phyloP scores from a whole-genome alignment of 495 filamentous ascomycete genomes.

The Trichoderma orchidacearum region DNA sequence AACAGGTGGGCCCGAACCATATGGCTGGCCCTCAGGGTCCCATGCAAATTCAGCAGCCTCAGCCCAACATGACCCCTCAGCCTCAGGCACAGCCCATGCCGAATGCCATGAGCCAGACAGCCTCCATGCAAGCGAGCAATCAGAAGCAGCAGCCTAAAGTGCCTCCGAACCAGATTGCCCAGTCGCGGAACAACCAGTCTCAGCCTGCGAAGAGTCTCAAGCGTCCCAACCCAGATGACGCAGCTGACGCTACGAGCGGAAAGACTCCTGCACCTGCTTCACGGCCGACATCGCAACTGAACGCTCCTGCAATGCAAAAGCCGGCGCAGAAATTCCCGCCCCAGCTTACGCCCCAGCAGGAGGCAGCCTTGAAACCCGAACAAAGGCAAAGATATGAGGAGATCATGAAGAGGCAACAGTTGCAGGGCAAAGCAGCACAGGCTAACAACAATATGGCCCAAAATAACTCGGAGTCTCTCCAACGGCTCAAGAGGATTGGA shows the following conservation, averaged over 20 bases:
- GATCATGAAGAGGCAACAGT: constrained; percentile 9
- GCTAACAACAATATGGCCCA: constrained; percentile 6
- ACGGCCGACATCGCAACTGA: constrained; percentile 12
- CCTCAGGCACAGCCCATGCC: constrained; percentile 4
- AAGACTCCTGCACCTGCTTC: neutral
- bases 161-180: constrained; percentile 4
- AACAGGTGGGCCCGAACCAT: neutral
- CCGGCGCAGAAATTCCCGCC: constrained; percentile 15
- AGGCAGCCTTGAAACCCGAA: constrained; percentile 36
- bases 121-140: constrained; percentile 8
- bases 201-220: constrained; percentile 28
- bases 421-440: neutral
- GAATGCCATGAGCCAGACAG: neutral
- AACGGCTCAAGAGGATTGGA: constrained; percentile 17
- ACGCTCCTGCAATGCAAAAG: constrained; percentile 3
- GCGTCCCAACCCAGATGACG: constrained; percentile 40
- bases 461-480: constrained; percentile 11
- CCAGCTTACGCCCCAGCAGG: constrained; percentile 32
- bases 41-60: constrained; percentile 4
- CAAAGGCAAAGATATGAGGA: constrained; percentile 32
- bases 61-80: constrained; percentile 1
- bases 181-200: constrained; percentile 5
- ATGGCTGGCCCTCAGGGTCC: neutral
- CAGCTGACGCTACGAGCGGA: neutral
- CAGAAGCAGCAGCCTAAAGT: constrained; percentile 1